Base-by-base conservation (phyloP, 305 asterid species). In the Petunia hybrid region DNA sequence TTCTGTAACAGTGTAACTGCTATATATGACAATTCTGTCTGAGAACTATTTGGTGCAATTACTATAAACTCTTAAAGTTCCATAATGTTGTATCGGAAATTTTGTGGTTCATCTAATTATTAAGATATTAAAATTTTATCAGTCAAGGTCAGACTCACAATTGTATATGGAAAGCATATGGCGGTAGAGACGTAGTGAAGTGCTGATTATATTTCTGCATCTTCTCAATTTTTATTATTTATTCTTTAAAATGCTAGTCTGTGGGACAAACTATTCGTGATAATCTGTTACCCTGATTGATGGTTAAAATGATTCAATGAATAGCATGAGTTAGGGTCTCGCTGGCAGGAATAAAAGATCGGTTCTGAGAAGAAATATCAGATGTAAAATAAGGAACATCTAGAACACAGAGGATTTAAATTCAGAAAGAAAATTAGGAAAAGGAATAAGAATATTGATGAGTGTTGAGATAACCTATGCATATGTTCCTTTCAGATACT, bases 41-140 rank as follows among this genome's bases (percentile, higher is more conserved):
- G 41, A 22, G 31, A 69, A 69, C 14, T 70, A 22, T 45, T 22
- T 70, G 41, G 77, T 0, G 2, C 59, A 46, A 22, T 2, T 13
- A 1, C 42, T 70, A 46, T 60, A 70, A 31, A 9, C 4, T 70
- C 60, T 46, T 46, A 42, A 46, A 46, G 43, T 71, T 31, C 61
- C 43, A 71, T 4, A 48, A 55, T 38, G 65, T 63, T 71, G 60
- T 1, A 2, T 46, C 22, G 61, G 2, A 45, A 70, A 3, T 71
- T 46, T 2, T 2, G 77, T 2, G 53, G 55, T 42, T 42, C 43
- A 42, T 46, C 31, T 71, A 71, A 46, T 5, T 46, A 43, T 46
- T 71, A 46, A 71, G 61, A 68, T 68, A 42, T 46, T 42, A 42
- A 42, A 68, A 38, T 68, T 55, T 68, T 38, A 68, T 68, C 39